Conservation (phyloP, 495 filamentous ascomycete species). For the Talaromyces adpressus region DNA sequence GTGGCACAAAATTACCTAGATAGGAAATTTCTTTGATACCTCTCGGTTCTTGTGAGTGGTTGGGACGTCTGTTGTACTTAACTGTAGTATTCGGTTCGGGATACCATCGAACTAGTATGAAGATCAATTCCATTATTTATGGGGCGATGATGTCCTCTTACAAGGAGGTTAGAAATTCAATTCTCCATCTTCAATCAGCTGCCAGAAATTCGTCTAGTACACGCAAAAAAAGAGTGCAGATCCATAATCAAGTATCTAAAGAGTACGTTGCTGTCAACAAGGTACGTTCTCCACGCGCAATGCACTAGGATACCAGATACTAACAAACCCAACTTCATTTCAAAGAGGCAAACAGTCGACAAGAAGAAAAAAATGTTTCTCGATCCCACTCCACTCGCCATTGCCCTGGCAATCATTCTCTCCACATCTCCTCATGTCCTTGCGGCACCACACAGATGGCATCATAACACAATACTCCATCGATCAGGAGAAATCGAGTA, state of each 20-base stretch:
- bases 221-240: not conserved
- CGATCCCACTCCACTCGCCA: constrained; percentile 5
- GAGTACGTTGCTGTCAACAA: not conserved
- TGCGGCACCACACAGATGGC: not conserved
- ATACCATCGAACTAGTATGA: not conserved
- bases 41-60: not conserved
- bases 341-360: not conserved
- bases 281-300: not conserved
- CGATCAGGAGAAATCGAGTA: not conserved
- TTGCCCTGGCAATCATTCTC: constrained; percentile 9
- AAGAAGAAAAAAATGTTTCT: constrained; percentile 5
- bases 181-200: not conserved
- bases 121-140: constrained; percentile 11
- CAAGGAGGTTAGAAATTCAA: not conserved
- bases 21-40: not conserved
- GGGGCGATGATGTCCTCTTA: not conserved
- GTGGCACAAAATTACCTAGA: not conserved
- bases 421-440: not conserved
- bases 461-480: constrained; percentile 8
- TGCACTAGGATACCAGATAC: not conserved
- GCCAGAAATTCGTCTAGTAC: not conserved
- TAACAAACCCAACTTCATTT: not conserved
- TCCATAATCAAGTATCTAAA: not conserved
- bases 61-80: not conserved
- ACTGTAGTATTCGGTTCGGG: not conserved